Base-by-base conservation (phyloP, 2,329 filamentous ascomycete genomes). In the Mycogone perniciosa region DNA sequence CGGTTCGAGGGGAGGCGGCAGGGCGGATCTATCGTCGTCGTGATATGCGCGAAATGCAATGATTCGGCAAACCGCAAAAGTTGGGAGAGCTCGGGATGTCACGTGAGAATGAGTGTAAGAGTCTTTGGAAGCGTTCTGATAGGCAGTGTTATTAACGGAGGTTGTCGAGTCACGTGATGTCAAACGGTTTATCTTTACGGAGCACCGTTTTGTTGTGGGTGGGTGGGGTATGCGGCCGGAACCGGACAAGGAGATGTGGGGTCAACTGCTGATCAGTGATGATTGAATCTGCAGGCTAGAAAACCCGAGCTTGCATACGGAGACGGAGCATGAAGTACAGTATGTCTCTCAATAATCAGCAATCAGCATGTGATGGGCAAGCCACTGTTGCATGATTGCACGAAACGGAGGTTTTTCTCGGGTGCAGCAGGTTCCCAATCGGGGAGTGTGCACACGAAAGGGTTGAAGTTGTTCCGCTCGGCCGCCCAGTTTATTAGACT, bases 41-140 rank as follows among this genome's bases (percentile, higher is more conserved):
- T 48, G 47, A 55, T 41, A 64, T 67, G 63, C 62, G 63, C 62
- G 64, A 66, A 66, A 63, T 65, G 62, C 60, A 59, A 60, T 61
- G 64, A 63, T 66, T 59, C 42, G 47, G 46, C 57, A 60, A 58
- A 57, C 53, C 58, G 57, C 56, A 60, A 61, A 64, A 63, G 52
- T 59, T 63, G 60, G 58, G 60, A 59, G 56, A 59, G 63, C 58
- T 60, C 58, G 61, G 58, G 44, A 61, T 51, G 51, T 68, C 67
- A 69, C 67, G 65, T 68, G 66, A 54, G 27, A 9, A n/a, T 11
- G 30, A 6, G n/a, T 7, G 10, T n/a, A 9, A n/a, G 35, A 11
- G 20, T 40, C 30, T 31, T 31, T 6, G 13, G 49, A 27, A 47
- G 33, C 41, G 42, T 44, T 33, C 34, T 39, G 20, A 34, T 35